A percentile compares a stretch with the other conserved stretches of the same genome.
Evolutionary conservation across 2,329 filamentous ascomycete genomes (phyloP).

Genomic region (Verticillium nubilum): DNA sequence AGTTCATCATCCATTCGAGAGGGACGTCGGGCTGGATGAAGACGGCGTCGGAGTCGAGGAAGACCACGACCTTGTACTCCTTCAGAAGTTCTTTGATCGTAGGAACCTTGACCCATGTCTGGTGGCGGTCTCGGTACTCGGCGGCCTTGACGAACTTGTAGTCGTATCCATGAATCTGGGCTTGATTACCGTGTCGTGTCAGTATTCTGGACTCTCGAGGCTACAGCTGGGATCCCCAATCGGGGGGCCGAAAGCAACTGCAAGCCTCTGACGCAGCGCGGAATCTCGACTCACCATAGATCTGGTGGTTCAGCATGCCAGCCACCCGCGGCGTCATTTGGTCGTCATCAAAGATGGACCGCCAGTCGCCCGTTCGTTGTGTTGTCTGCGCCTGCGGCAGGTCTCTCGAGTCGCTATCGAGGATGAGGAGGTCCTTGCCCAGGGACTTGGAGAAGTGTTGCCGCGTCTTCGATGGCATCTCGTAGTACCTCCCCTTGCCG

Average conservation of each 20-base stretch:
- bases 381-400: background rate
- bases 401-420: constrained; percentile 9
- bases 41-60: constrained; percentile 37
- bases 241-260: background rate
- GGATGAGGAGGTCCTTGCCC: constrained; percentile 5
- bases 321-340: constrained; percentile 5
- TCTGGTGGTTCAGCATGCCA: constrained; percentile 30
- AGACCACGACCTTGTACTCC: constrained; percentile 34
- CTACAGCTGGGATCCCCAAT: background rate
- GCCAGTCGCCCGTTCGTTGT: background rate
- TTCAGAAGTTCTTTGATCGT: constrained; percentile 30
- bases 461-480: background rate
- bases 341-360: constrained; percentile 2
- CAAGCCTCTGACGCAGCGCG: background rate
- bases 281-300: constrained; percentile 21
- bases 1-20: constrained; percentile 41
- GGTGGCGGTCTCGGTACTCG: constrained; percentile 31
- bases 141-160: constrained; percentile 40
- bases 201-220: too few relatives aligned
- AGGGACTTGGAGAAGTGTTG: background rate
- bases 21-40: constrained; percentile 35
- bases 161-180: constrained; percentile 41
- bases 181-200: constrained; percentile 16
- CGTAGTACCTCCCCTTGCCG: background rate
- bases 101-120: constrained; percentile 40